Evolutionary conservation across 352 stramenopile species (phyloP).

Genomic region (Phytophthora litchii): DNA sequence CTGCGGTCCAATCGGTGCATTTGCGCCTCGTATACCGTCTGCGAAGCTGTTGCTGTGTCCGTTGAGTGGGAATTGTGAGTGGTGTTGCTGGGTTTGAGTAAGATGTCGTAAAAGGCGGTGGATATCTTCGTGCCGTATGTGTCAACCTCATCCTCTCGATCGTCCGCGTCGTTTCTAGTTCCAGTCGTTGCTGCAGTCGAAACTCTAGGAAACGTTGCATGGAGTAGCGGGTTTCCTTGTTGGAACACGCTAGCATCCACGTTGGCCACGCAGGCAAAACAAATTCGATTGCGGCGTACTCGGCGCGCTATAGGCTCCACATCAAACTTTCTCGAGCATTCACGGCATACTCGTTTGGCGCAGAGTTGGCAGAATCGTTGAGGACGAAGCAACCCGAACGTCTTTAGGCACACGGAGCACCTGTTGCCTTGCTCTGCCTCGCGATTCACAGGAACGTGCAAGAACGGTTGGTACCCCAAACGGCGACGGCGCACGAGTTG

Average conservation of each 20-base stretch:
- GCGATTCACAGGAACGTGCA: slow-evolving; percentile 40
- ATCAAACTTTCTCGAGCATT: slow-evolving; percentile 73
- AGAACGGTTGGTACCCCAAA: slow-evolving; percentile 58
- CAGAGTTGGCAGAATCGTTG: slow-evolving; percentile 75
- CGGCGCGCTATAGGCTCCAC: slow-evolving; percentile 54
- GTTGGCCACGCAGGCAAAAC: slow-evolving; percentile 60
- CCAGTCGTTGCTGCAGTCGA: slow-evolving; percentile 11
- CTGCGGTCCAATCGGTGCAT: slow-evolving; percentile 31
- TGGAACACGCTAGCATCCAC: slow-evolving; percentile 58
- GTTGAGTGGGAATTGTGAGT: slow-evolving; percentile 10
- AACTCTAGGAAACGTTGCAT: slow-evolving; percentile 22
- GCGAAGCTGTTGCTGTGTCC: slow-evolving; percentile 5
- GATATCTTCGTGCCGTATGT: slow-evolving; percentile 20
- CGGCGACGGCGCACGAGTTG: slow-evolving; percentile 61
- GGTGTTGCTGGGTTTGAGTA: slow-evolving; percentile 17
- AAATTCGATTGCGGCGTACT: slow-evolving; percentile 66
- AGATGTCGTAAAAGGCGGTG: slow-evolving; percentile 34
- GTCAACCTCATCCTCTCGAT: slow-evolving; percentile 9
- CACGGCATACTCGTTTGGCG: slow-evolving; percentile 58
- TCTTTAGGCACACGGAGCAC: slow-evolving; percentile 56
- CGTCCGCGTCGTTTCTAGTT: slow-evolving; percentile 1
- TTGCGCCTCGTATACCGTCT: slow-evolving; percentile 16
- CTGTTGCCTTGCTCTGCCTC: slow-evolving; percentile 29
- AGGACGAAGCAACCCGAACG: slow-evolving; percentile 60
- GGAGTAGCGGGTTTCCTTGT: slow-evolving; percentile 33